Conservation (phyloP, 208 protist species). For the Trypanosoma cruzi region DNA sequence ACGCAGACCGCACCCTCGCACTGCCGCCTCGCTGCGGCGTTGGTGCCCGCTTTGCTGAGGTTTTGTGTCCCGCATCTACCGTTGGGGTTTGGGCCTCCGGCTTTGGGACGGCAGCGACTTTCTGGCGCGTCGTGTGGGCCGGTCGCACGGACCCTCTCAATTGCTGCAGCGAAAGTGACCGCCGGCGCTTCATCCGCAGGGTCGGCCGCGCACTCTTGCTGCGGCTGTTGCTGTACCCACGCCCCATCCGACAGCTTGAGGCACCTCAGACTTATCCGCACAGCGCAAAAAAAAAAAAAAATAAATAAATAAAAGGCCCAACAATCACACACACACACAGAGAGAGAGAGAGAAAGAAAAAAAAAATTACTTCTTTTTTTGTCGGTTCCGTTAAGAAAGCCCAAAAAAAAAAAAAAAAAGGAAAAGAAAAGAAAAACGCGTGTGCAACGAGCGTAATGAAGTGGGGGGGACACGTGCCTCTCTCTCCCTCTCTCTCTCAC, state of each 20-base stretch:
- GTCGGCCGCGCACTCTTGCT: slow-evolving; percentile 80
- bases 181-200: slow-evolving; percentile 65
- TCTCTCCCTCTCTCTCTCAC: too few species aligned
- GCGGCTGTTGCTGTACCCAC: slow-evolving; percentile 81
- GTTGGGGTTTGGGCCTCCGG: neutral
- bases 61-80: neutral
- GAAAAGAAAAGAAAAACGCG: slow-evolving; percentile 8
- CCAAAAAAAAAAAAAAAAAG: slow-evolving; percentile 21
- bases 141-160: slow-evolving; percentile 24
- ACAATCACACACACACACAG: too few species aligned
- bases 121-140: slow-evolving; percentile 3
- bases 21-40: slow-evolving; percentile 3
- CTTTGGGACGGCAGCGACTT: neutral
- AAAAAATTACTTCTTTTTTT: slow-evolving; percentile 1
- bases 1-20: slow-evolving; percentile 22
- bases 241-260: too few species aligned
- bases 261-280: too few species aligned
- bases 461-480: too few species aligned
- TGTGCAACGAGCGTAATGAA: too few species aligned
- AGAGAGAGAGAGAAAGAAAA: slow-evolving; percentile 17
- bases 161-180: slow-evolving; percentile 29
- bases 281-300: slow-evolving; percentile 14
- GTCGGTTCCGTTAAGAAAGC: slow-evolving; percentile 5
- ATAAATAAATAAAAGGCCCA: neutral
- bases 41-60: neutral